Conservation (phyloP, 139 green algal genomes). For the Tetradesmus obliquus region DNA sequence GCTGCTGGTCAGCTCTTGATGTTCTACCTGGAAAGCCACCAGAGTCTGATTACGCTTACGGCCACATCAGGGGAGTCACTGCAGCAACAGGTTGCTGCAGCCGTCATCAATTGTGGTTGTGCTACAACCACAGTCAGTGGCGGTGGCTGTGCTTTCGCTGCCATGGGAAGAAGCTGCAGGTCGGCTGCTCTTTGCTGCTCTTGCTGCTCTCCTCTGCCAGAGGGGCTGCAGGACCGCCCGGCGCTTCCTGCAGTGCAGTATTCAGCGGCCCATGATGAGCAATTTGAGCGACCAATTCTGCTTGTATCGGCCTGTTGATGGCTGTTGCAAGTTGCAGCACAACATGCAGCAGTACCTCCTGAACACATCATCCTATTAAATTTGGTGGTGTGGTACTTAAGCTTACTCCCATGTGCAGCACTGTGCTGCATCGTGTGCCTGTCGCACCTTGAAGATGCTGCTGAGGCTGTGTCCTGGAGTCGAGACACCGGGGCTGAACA, state of each 20-base stretch:
- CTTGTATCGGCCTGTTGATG: not conserved
- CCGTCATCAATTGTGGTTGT: no score
- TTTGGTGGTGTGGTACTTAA: no score
- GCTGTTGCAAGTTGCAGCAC: not conserved
- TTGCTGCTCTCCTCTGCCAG: not conserved
- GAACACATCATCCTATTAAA: not conserved
- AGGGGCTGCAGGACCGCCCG: not conserved
- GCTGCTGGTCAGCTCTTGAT: no score
- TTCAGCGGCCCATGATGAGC: no score
- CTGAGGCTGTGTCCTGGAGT: conserved; percentile 23
- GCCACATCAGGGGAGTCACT: no score
- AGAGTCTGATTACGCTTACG: no score
- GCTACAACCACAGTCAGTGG: not conserved
- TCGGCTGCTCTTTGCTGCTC: conserved; percentile 1
- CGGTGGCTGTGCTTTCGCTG: not conserved
- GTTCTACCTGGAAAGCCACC: no score
- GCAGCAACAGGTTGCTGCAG: no score
- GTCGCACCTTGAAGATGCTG: not conserved
- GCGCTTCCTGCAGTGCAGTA: not conserved
- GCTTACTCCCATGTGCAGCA: no score
- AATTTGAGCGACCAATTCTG: no score
- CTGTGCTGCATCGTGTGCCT: no score
- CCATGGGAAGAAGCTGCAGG: conserved; percentile 8
- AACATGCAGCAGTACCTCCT: not conserved
- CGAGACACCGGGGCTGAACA: conserved; percentile 21